Base-by-base conservation (phyloP, 768 basidiomycete genomes). In the Suillus fuscotomentosus region DNA sequence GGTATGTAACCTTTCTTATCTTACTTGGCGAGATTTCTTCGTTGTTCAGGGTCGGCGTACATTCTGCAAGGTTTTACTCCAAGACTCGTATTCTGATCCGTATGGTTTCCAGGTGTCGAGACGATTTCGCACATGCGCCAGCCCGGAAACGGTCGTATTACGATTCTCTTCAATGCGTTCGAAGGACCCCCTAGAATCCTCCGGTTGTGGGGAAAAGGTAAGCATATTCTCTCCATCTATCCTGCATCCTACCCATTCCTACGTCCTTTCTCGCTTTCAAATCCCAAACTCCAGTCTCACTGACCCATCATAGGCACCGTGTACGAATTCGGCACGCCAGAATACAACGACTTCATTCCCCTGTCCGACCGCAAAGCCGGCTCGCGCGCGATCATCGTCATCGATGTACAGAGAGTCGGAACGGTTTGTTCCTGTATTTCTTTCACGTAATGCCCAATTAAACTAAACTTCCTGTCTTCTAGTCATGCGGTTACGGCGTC, bases 401-500 rank as follows among this genome's bases (percentile, higher is more conserved):
- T 91, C 20, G 82, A 89, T 66, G 80, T 90, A 11, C 78, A 84
- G 72, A 85, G 85, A 76, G 86, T 89, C n/a, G 79, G 77, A 42
- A 77, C 79, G 0, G 83, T 83, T 61, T 63, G 81, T 71, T 11
- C 48, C 1, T 48, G 5, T 22, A 14, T 36, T 34, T 42, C 60
- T 22, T 56, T 57, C 24, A 34, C 1, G 20, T 22, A 50, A 47
- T 20, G 4, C 38, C n/a, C 4, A 22, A 20, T 15, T 3, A 56
- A 42, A 15, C 47, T 10, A 13, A 48, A 48, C 13, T 24, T 48
- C 39, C 31, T 10, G 43, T 43, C 11, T 5, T 61, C 31, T 66
- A 90, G 89, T 88, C 88, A 2, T 91, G 88, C 67, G 88, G 89
- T 24, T 90, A 81, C 67, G 82, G 82, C 0, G 82, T 89, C 31